These are phyloP conservation scores for Xerophyta viscosa DNA, from an alignment of 106 monocot species.

Conservation along the genomic window DNA sequence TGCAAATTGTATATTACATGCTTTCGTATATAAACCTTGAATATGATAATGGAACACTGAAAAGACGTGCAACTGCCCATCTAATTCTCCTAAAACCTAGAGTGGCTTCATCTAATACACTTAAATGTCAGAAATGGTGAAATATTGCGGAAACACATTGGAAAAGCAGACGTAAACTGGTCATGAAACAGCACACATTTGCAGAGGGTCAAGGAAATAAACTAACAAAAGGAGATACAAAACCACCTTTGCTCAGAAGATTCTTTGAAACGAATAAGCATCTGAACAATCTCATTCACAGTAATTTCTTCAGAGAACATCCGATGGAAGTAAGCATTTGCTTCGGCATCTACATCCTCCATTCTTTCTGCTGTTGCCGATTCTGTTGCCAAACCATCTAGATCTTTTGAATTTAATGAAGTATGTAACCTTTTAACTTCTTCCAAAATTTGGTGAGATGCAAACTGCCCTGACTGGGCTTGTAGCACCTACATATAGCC, in stretches of 20 bases:
- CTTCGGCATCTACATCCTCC: conserved; percentile 66
- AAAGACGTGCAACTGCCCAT: no score
- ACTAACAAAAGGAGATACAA: background rate
- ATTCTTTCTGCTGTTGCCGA: conserved; percentile 14
- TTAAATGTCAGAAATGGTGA: no score
- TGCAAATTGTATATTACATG: no score
- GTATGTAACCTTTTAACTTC: conserved; percentile 44
- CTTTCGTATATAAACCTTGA: no score
- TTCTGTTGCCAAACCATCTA: conserved; percentile 19
- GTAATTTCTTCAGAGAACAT: conserved; percentile 86
- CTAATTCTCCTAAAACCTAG: no score
- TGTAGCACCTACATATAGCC: conserved; percentile 50
- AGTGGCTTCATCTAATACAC: no score
- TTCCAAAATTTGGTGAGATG: conserved; percentile 34
- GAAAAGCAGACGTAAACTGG: no score
- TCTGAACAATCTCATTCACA: conserved; percentile 77
- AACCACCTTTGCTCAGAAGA: conserved; percentile 68
- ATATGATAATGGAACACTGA: no score
- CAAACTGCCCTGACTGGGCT: conserved; percentile 30
- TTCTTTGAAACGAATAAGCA: conserved; percentile 85
- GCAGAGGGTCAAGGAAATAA: background rate
- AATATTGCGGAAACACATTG: no score
- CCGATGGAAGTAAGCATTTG: conserved; percentile 88
- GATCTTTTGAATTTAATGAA: conserved; percentile 15
- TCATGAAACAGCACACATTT: background rate